Conservation (phyloP, 2,329 filamentous ascomycete species). For the Fusarium dlaminii region DNA sequence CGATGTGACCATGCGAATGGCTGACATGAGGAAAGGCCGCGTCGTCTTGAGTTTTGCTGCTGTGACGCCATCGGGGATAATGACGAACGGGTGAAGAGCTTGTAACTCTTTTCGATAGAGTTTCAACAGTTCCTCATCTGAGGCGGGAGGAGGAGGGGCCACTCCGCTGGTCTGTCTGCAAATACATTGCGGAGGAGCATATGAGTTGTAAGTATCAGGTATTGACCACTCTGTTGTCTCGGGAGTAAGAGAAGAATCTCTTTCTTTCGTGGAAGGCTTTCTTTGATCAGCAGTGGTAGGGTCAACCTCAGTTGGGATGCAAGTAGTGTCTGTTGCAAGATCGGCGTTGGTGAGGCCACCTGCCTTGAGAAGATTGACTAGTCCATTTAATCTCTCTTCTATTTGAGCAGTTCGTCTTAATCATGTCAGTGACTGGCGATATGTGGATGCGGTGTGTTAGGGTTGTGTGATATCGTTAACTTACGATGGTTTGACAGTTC, state of each 20-base stretch:
- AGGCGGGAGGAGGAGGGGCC: conserved; percentile 52
- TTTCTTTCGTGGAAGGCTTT: conserved; percentile 36
- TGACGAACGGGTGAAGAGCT: conserved; percentile 58
- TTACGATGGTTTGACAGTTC: conserved; percentile 61
- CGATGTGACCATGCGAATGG: conserved; percentile 61
- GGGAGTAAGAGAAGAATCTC: conserved; percentile 14
- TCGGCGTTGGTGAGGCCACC: conserved; percentile 48
- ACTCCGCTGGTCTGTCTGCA: conserved; percentile 55
- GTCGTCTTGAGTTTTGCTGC: conserved; percentile 51
- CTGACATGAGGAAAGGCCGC: conserved; percentile 59
- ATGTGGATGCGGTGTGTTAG: background rate
- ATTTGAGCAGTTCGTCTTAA: conserved; percentile 59
- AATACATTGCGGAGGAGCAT: conserved; percentile 57
- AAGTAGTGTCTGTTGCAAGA: conserved; percentile 39
- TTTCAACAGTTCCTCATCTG: conserved; percentile 57
- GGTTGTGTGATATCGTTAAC: conserved; percentile 34
- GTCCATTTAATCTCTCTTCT: conserved; percentile 59
- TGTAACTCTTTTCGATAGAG: conserved; percentile 56
- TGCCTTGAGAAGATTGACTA: conserved; percentile 59
- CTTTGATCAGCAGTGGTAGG: conserved; percentile 38
- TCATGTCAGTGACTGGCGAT: background rate
- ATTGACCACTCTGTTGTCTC: conserved; percentile 44
- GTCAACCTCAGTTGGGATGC: conserved; percentile 42
- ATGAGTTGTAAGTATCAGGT: conserved; percentile 56
- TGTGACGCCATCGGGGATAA: conserved; percentile 50